Conservation (phyloP, 495 filamentous ascomycete species). For the Entonaema liquescens region DNA sequence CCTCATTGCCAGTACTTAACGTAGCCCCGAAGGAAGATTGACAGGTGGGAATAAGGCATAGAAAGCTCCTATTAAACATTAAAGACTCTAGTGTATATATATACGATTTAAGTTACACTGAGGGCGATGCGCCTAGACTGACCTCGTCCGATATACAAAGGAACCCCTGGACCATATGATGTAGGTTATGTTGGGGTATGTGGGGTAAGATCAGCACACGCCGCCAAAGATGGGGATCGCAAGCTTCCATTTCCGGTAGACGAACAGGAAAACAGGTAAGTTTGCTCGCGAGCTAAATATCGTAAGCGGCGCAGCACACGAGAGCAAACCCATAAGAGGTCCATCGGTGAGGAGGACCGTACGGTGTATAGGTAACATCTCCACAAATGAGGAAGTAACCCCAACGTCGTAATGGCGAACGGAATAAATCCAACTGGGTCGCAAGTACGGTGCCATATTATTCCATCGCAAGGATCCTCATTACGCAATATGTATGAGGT, state of each 20-base stretch:
- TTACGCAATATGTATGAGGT: slow-evolving; percentile 8
- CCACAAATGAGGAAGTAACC: slow-evolving; percentile 13
- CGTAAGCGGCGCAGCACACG: slow-evolving; percentile 10
- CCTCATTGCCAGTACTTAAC: slow-evolving; percentile 23
- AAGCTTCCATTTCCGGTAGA: slow-evolving; percentile 22
- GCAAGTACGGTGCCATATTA: not conserved
- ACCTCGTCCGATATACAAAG: slow-evolving; percentile 23
- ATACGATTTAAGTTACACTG: slow-evolving; percentile 18
- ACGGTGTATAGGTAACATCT: slow-evolving; percentile 13
- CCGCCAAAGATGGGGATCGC: slow-evolving; percentile 20
- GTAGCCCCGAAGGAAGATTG: not conserved
- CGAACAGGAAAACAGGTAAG: slow-evolving; percentile 15
- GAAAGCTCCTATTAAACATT: not conserved
- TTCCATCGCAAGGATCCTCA: slow-evolving; percentile 18
- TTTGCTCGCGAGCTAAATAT: slow-evolving; percentile 11
- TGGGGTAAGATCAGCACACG: slow-evolving; percentile 31
- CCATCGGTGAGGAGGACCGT: slow-evolving; percentile 22
- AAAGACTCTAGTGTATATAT: slow-evolving; percentile 8
- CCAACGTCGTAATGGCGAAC: slow-evolving; percentile 29
- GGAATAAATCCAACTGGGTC: slow-evolving; percentile 26
- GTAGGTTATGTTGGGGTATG: slow-evolving; percentile 33
- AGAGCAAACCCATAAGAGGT: slow-evolving; percentile 4
- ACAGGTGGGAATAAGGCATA: slow-evolving; percentile 3
- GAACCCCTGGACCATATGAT: slow-evolving; percentile 20
- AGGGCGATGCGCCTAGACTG: slow-evolving; percentile 2